Evolutionary conservation across 768 basidiomycete genomes (phyloP), one percentile per base, ranked within the genome.

Genomic region (Rhizopogon roseolus): DNA sequence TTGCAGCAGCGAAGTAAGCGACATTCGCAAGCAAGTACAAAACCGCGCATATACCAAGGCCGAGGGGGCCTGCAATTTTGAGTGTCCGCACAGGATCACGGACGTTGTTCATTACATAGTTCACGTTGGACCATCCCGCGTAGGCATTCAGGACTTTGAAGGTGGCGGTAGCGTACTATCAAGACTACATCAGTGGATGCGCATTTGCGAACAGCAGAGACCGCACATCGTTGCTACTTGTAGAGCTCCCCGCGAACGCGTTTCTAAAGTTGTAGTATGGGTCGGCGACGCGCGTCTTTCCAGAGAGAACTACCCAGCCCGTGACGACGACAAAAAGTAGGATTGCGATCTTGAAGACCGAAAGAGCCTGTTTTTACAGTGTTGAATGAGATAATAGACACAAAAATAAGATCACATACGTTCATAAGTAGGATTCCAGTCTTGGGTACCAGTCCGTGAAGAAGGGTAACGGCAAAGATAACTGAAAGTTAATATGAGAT

Each of bases 21-120:
- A 84, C 68, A 49, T 84, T 83, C 3, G 81, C 80, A 4, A 84
- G 66, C 13, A 84, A 55, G 52, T 85, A 84, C 2, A 84, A 63
- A 2, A 71, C 60, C 0, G 80, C 73, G 36, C 81, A 81, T 25
- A 83, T 79, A 5, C 76, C 72, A 10, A 84, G 65, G 1, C 81
- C 82, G 17, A 84, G 76, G 0, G 81, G 82, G 2, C 79, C 82
- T 0, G 82, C 81, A 36, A 84, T 81, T 64, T 81, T 81, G 50
- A 85, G 75, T 7, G 83, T 85, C 41, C 79, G 75, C 2, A 82
- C 72, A 0, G 82, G 82, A 58, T 83, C 69, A 56, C 76, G 78
- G 50, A 85, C 81, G 9, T 84, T 81, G 65, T 82, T 83, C 53
- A 84, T 65, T 6, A 84, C 82, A 50, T 80, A 81, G 59, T 82